Conservation (phyloP, 2,329 filamentous ascomycete species). For the Aureobasidium sp. region DNA sequence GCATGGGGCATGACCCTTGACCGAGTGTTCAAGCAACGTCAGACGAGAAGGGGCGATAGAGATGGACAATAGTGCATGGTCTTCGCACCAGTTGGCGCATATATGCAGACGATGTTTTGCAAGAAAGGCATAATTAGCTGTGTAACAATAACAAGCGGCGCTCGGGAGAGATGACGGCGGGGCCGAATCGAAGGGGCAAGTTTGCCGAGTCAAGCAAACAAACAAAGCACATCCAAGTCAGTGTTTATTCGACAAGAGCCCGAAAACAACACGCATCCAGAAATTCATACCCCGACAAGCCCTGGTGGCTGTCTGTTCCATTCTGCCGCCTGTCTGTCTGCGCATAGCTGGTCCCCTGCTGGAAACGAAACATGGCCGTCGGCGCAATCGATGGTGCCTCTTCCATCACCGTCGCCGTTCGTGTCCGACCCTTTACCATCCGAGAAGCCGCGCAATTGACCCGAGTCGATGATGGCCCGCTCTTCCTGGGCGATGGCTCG, state of each 20-base stretch:
- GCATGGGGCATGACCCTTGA: too few species aligned
- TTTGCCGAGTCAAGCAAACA: too few species aligned
- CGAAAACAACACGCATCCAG: slow-evolving; percentile 1
- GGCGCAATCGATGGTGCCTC: slow-evolving; percentile 37
- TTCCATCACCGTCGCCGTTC: slow-evolving; percentile 48
- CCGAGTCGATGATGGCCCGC: slow-evolving; percentile 70
- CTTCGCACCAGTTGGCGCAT: too few species aligned
- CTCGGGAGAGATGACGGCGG: background rate
- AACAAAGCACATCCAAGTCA: too few species aligned
- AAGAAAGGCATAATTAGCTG: too few species aligned
- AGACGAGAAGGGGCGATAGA: too few species aligned
- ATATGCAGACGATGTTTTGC: too few species aligned
- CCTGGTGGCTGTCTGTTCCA: slow-evolving; percentile 7
- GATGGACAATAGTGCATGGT: too few species aligned
- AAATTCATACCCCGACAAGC: slow-evolving; percentile 8
- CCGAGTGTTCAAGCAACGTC: too few species aligned
- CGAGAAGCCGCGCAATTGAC: slow-evolving; percentile 89
- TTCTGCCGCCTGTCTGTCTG: background rate
- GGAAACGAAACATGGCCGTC: slow-evolving; percentile 19
- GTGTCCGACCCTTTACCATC: slow-evolving; percentile 66
- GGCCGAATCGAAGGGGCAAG: background rate
- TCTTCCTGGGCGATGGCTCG: slow-evolving; percentile 96
- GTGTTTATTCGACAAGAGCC: background rate
- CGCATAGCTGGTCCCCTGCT: background rate
- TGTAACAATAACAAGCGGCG: background rate